phyloP scores from a whole-genome alignment of 805 yeast genomes.

The Lipomyces spencermartinsiae region DNA sequence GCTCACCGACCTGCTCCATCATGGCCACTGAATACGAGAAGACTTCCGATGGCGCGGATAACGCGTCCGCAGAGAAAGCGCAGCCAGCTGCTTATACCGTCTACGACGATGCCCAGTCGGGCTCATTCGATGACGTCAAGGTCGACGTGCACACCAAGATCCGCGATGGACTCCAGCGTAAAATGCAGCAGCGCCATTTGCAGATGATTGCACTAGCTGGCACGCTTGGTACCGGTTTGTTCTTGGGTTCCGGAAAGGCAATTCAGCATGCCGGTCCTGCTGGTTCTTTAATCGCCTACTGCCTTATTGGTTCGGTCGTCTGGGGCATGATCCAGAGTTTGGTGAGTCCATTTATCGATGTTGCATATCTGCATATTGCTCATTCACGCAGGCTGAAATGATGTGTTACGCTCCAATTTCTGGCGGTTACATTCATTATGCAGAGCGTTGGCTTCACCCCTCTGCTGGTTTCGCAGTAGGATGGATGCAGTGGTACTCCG shows the following conservation, averaged over 20 bases:
- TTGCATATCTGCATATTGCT: neutral
- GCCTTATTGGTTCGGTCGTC: constrained; percentile 37
- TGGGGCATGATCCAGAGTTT: constrained; percentile 35
- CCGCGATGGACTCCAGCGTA: constrained; percentile 47
- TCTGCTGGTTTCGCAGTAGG: constrained; percentile 75
- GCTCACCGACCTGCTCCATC: neutral
- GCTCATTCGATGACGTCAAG: constrained; percentile 20
- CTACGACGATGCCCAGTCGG: constrained; percentile 13
- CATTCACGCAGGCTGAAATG: constrained; percentile 28
- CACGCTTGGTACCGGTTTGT: constrained; percentile 80
- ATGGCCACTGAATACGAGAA: constrained; percentile 5
- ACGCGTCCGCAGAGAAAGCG: neutral
- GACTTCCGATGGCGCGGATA: neutral
- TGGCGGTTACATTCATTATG: constrained; percentile 58
- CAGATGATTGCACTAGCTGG: constrained; percentile 83
- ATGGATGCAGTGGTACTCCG: constrained; percentile 63
- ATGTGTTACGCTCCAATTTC: constrained; percentile 51
- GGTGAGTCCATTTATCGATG: constrained; percentile 9
- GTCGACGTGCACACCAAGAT: constrained; percentile 30
- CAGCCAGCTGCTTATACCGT: neutral
- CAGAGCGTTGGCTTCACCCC: constrained; percentile 68
- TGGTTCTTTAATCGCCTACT: constrained; percentile 46
- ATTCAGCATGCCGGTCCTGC: constrained; percentile 44
- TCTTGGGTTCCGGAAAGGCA: constrained; percentile 43
- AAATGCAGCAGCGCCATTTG: constrained; percentile 70